These are phyloP conservation scores for Puccinia hordei DNA, from an alignment of 1,284 basidiomycete species.

Conservation along the genomic window DNA sequence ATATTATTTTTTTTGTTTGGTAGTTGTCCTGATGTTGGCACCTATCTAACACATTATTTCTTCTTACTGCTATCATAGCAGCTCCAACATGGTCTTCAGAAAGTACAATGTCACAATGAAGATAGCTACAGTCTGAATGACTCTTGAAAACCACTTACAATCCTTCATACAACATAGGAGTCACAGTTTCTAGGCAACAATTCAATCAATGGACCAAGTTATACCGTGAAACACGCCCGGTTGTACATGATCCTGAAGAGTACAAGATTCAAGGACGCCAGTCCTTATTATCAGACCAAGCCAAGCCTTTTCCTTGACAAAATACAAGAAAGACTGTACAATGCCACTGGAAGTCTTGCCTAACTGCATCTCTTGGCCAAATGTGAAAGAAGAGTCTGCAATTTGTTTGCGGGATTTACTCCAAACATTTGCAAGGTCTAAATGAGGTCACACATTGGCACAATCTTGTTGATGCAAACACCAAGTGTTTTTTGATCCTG, in stretches of 20 bases:
- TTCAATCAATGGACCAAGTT: conserved; percentile 8
- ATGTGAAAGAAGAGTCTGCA: neutral
- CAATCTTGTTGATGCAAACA: neutral
- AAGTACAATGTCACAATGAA: too few relatives aligned
- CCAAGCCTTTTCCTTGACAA: conserved; percentile 28
- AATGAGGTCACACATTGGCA: neutral
- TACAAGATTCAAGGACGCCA: neutral
- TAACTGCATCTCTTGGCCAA: too few relatives aligned
- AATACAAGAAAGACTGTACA: neutral
- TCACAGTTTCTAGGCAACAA: neutral
- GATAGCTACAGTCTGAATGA: neutral
- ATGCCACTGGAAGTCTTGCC: too few relatives aligned
- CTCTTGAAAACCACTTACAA: neutral
- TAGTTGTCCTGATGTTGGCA: too few relatives aligned
- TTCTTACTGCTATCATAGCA: too few relatives aligned
- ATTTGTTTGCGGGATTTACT: neutral
- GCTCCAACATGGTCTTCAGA: too few relatives aligned
- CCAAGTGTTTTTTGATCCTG: neutral
- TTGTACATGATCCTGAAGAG: conserved; percentile 11
- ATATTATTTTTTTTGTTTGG: too few relatives aligned
- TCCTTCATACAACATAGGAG: neutral
- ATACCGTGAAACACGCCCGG: neutral
- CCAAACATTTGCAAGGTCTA: neutral
- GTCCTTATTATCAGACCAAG: neutral
- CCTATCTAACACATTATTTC: too few relatives aligned